Conservation (phyloP, 192 early-diverging fungal genomes). For the Coemansia sp. region DNA sequence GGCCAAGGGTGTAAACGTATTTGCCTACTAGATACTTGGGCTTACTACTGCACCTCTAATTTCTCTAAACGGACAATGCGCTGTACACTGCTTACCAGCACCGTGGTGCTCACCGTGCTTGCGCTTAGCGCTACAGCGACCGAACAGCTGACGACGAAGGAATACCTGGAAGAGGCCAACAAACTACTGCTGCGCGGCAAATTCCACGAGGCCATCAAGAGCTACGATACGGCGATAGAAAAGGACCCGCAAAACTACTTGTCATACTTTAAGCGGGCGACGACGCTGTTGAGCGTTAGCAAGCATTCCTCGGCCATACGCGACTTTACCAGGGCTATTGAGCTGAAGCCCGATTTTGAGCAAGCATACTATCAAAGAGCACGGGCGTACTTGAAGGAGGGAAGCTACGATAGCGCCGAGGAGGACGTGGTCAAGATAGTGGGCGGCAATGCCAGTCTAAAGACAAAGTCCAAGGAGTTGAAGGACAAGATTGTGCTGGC, state of each 20-base stretch:
- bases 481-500: conserved; percentile 49
- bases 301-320: conserved; percentile 68
- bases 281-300: conserved; percentile 75
- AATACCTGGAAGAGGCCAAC: conserved; percentile 51
- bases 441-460: conserved; percentile 15
- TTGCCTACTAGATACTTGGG: not conserved
- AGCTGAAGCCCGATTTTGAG: conserved; percentile 78
- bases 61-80: conserved; percentile 21
- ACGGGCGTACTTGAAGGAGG: conserved; percentile 66
- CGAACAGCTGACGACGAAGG: conserved; percentile 40
- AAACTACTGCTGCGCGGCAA: conserved; percentile 37
- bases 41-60: not conserved
- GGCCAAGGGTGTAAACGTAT: not conserved
- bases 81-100: conserved; percentile 30
- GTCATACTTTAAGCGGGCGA: conserved; percentile 85
- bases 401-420: conserved; percentile 62
- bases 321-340: conserved; percentile 80
- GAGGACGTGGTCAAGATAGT: conserved; percentile 56
- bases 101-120: conserved; percentile 33
- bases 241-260: conserved; percentile 80
- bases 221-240: conserved; percentile 56
- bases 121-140: conserved; percentile 18
- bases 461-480: conserved; percentile 27
- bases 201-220: conserved; percentile 34
- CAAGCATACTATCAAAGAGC: conserved; percentile 76